Percentiles rank a stretch among this genome's conserved stretches.
phyloP scores from a whole-genome alignment of 192 early-diverging fungal species.

The Umbelopsis sp. region DNA sequence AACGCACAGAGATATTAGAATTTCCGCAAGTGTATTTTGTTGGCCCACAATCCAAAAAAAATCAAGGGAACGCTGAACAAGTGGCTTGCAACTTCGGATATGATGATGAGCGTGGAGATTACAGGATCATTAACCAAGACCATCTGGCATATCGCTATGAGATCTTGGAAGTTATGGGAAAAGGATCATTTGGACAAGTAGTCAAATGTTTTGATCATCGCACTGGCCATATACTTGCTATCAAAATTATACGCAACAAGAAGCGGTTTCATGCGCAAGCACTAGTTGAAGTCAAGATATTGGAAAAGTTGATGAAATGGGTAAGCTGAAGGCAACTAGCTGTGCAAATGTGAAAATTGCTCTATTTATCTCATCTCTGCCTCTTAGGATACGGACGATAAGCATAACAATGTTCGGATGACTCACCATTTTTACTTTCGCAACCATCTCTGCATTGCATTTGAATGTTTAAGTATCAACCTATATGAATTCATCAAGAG shows the following conservation, averaged over 20 bases:
- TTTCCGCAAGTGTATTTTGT: slow-evolving; percentile 88
- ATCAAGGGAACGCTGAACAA: slow-evolving; percentile 61
- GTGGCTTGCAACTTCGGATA: slow-evolving; percentile 60
- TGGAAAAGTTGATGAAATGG: slow-evolving; percentile 81
- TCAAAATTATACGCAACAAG: slow-evolving; percentile 97
- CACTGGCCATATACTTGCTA: slow-evolving; percentile 78
- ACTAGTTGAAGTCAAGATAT: slow-evolving; percentile 90
- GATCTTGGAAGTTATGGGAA: slow-evolving; percentile 86
- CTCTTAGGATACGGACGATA: slow-evolving; percentile 75
- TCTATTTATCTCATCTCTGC: not conserved
- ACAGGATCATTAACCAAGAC: slow-evolving; percentile 83
- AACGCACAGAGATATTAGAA: slow-evolving; percentile 84
- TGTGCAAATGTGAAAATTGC: not conserved
- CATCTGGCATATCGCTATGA: slow-evolving; percentile 94
- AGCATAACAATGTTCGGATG: slow-evolving; percentile 85
- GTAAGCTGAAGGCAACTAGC: slow-evolving; percentile 36
- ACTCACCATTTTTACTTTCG: slow-evolving; percentile 92
- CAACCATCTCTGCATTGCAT: slow-evolving; percentile 93
- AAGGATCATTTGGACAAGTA: slow-evolving; percentile 95
- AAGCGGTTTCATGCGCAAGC: slow-evolving; percentile 96
- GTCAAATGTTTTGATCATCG: slow-evolving; percentile 95
- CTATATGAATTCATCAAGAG: slow-evolving; percentile 97
- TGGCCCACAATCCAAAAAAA: slow-evolving; percentile 71
- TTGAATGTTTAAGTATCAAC: slow-evolving; percentile 92
- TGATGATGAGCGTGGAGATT: slow-evolving; percentile 97